Conservation (phyloP, 139 green algal species). For the Chlamydomonas incerta region DNA sequence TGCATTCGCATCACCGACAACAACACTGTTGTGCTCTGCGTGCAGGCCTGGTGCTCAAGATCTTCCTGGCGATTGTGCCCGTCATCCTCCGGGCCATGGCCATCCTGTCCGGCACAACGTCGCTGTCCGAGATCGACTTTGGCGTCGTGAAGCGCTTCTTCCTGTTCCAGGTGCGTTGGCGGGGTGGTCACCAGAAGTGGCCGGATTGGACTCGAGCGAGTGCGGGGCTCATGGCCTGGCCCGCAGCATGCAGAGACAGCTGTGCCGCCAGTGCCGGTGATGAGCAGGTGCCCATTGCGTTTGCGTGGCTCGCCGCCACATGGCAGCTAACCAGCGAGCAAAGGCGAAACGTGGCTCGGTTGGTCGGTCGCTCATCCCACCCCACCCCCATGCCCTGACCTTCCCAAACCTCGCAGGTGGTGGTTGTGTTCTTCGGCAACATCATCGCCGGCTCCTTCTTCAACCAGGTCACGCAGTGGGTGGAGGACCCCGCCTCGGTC, state of each 20-base stretch:
- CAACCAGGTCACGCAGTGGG: slow-evolving; percentile 39
- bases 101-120: slow-evolving; percentile 59
- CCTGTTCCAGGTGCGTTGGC: slow-evolving; percentile 51
- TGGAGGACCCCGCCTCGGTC: slow-evolving; percentile 2
- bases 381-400: too few species aligned
- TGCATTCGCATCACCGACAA: too few species aligned
- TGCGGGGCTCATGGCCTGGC: too few species aligned
- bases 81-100: slow-evolving; percentile 71
- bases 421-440: slow-evolving; percentile 54
- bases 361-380: too few species aligned
- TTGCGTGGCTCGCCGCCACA: too few species aligned
- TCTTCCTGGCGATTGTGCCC: slow-evolving; percentile 81
- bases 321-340: too few species aligned
- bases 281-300: too few species aligned
- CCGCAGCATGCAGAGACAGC: too few species aligned
- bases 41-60: slow-evolving; percentile 62
- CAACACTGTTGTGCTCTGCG: too few species aligned
- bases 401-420: slow-evolving; percentile 5
- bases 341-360: too few species aligned
- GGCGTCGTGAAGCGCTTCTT: slow-evolving; percentile 55
- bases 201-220: too few species aligned
- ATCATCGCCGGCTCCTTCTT: slow-evolving; percentile 54
- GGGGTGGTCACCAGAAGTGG: neutral
- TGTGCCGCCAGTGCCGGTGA: too few species aligned
- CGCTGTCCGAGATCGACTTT: slow-evolving; percentile 44